Evolutionary conservation across 108 stramenopile genomes (phyloP), one percentile per base, ranked within the genome.

Genomic region (Cyclostephanos tholiformis): DNA sequence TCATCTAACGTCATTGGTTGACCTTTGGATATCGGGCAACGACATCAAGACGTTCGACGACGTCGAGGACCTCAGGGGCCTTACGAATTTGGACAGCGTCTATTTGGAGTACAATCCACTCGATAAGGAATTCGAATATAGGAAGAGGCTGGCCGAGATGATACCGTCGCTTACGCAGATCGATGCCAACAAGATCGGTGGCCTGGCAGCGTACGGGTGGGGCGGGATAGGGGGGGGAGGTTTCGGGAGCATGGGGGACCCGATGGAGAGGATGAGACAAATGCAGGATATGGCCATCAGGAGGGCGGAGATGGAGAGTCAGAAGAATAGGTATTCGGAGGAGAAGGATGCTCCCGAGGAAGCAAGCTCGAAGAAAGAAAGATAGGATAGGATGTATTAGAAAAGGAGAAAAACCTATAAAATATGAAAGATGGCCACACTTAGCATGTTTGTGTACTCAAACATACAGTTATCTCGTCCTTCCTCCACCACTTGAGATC

Each of bases 51-150:
- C 80, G 35, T 96, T 96, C 72, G 83, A 85, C 7, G 97, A 90
- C 63, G 77, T 98, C 10, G 69, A 85, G 52, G 77, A 82, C 13
- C 48, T 95, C 26, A 65, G 72, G 6, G 53, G 50, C 11, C 65
- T 74, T 30, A 60, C 68, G n/a, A 55, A 63, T n/a, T 79, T 99
- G 82, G 86, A 91, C 29, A 95, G 92, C 13, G 69, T 99, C 8
- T 99, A 99, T 79, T 81, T 99, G 66, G 99, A 99, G 81, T 96
- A 97, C 82, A 98, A 97, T 73, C 96, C 97, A 2, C 72, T 98
- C 14, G 90, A 87, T 19, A 79, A 85, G 51, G 97, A 98, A 50
- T 91, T 88, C 72, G 91, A 94, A 64, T 96, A 96, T 82, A 73
- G 95, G 10, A 92, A 90, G 76, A 85, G 79, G 68, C 56, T 96